Evolutionary conservation across 140 eudicot genomes (phyloP).

Genomic region (Stevia rebaudiana): DNA sequence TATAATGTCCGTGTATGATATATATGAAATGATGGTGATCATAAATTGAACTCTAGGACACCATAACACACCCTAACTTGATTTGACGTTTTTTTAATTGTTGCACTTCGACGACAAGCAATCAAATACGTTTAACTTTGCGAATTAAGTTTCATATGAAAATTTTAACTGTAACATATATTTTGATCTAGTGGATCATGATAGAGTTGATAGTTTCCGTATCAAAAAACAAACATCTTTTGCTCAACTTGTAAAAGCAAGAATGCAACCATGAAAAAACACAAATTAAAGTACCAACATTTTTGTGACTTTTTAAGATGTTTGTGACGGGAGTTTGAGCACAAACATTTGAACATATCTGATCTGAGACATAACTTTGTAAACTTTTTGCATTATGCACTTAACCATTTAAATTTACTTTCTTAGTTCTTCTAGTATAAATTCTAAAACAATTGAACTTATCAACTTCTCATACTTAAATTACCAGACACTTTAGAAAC

Average conservation of each 20-base stretch:
- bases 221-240: neutral
- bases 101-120: too few relatives aligned
- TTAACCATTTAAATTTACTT: slow-evolving; percentile 26
- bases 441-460: slow-evolving; percentile 25
- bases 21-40: too few relatives aligned
- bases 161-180: too few relatives aligned
- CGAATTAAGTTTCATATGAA: too few relatives aligned
- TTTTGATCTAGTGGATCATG: slow-evolving; percentile 17
- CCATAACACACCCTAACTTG: too few relatives aligned
- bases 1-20: too few relatives aligned
- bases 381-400: slow-evolving; percentile 24
- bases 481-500: slow-evolving; percentile 15
- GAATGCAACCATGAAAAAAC: neutral
- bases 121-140: too few relatives aligned
- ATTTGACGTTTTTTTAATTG: too few relatives aligned
- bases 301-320: neutral
- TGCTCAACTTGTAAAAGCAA: neutral
- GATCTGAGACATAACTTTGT: slow-evolving; percentile 16
- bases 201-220: neutral
- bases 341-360: slow-evolving; percentile 20
- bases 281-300: neutral
- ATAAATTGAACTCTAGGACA: too few relatives aligned
- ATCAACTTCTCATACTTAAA: slow-evolving; percentile 9
- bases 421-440: slow-evolving; percentile 25
- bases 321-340: slow-evolving; percentile 10